Percentiles rank a stretch among this genome's conserved stretches.
Evolutionary conservation across 768 basidiomycete species (phyloP).

Genomic region (Agaricus blazei): DNA sequence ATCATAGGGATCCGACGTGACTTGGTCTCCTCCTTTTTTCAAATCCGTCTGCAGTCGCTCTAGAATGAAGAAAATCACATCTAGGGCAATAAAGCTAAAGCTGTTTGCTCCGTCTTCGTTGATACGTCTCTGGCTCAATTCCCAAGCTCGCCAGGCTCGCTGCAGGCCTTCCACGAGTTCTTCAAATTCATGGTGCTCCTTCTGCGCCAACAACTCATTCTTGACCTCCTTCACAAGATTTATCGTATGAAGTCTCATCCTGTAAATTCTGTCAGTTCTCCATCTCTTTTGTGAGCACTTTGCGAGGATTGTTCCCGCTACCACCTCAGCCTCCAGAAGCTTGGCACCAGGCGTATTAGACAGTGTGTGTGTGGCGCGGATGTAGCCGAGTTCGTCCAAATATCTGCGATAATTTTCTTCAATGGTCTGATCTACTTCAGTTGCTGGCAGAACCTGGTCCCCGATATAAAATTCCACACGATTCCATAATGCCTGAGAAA

Average conservation of each 20-base stretch:
- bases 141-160: slow-evolving; percentile 65
- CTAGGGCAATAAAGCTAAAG: slow-evolving; percentile 64
- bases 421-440: slow-evolving; percentile 22
- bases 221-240: slow-evolving; percentile 46
- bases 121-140: slow-evolving; percentile 32
- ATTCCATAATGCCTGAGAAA: slow-evolving; percentile 27
- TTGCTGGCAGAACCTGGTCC: slow-evolving; percentile 5
- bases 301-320: slow-evolving; percentile 69
- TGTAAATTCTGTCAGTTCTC: slow-evolving; percentile 51
- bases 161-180: slow-evolving; percentile 36
- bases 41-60: slow-evolving; percentile 24
- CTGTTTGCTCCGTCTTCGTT: slow-evolving; percentile 50
- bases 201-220: slow-evolving; percentile 18
- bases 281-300: slow-evolving; percentile 60
- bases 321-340: slow-evolving; percentile 69
- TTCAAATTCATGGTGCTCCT: slow-evolving; percentile 19
- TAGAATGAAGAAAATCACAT: slow-evolving; percentile 53
- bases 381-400: slow-evolving; percentile 62
- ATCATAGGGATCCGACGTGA: background rate
- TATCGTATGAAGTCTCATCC: slow-evolving; percentile 55
- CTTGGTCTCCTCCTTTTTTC: background rate
- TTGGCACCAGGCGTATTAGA: slow-evolving; percentile 49
- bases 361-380: slow-evolving; percentile 62
- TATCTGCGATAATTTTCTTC: slow-evolving; percentile 46
- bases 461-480: slow-evolving; percentile 26